Evolutionary conservation across 352 stramenopile genomes (phyloP).

Genomic region (Globisporangium nunn): DNA sequence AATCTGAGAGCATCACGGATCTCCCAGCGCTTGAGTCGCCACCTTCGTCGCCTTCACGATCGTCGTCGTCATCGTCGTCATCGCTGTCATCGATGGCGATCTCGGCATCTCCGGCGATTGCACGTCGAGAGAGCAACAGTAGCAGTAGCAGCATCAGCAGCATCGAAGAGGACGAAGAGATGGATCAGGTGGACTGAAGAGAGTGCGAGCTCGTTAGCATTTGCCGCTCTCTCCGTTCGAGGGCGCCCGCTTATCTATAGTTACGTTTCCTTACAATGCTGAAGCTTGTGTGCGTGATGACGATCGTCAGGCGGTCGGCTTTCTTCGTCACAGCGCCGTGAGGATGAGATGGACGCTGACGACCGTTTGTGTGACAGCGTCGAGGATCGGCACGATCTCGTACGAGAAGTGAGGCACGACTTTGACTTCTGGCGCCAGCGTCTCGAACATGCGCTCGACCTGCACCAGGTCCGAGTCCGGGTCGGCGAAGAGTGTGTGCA

Average conservation of each 20-base stretch:
- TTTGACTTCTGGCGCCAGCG: constrained; percentile 28
- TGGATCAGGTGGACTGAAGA: constrained; percentile 57
- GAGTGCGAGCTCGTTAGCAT: not conserved
- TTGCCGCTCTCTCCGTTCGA: no score
- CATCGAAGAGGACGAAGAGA: constrained; percentile 55
- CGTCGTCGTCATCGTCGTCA: constrained; percentile 15
- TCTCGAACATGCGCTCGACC: constrained; percentile 27
- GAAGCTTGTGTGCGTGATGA: no score
- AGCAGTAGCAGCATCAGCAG: constrained; percentile 23
- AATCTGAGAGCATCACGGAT: constrained; percentile 5
- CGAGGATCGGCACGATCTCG: constrained; percentile 45
- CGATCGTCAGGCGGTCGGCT: no score
- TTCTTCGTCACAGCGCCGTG: constrained; percentile 6
- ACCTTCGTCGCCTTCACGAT: constrained; percentile 28
- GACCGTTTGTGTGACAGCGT: constrained; percentile 46
- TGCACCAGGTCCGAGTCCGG: constrained; percentile 27
- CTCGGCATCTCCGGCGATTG: not conserved
- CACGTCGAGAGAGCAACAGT: constrained; percentile 15
- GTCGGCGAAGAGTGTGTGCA: constrained; percentile 39
- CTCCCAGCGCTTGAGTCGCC: constrained; percentile 8
- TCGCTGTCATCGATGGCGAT: not conserved
- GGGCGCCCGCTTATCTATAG: not conserved
- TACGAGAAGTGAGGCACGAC: constrained; percentile 30
- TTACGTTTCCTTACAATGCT: not conserved
- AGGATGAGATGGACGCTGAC: constrained; percentile 47